A percentile compares a stretch with the other conserved stretches of the same genome.
Conservation (phyloP, 2,329 filamentous ascomycete genomes). For the Aureobasidium mangrovei region DNA sequence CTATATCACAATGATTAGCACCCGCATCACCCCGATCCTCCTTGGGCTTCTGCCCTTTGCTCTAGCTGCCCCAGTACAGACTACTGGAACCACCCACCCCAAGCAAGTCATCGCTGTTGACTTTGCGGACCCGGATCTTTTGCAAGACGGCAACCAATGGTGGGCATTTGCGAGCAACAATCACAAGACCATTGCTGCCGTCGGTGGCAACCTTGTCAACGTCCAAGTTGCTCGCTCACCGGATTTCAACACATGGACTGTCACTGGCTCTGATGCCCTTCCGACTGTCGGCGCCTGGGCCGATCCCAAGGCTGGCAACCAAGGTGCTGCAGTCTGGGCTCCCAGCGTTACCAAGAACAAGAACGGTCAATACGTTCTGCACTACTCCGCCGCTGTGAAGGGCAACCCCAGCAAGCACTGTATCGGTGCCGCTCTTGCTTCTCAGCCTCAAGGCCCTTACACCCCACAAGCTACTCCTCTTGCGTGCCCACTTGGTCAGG, state of each 20-base stretch:
- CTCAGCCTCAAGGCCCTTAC: slow-evolving; percentile 22
- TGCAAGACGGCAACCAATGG: slow-evolving; percentile 26
- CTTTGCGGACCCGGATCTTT: slow-evolving; percentile 32
- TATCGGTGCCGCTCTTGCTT: slow-evolving; percentile 21
- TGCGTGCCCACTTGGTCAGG: slow-evolving; percentile 21
- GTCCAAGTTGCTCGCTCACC: slow-evolving; percentile 28
- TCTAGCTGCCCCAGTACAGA: neutral
- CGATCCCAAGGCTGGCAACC: slow-evolving; percentile 18
- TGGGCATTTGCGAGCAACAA: slow-evolving; percentile 33
- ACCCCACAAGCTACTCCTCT: slow-evolving; percentile 20
- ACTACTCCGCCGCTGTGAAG: slow-evolving; percentile 23
- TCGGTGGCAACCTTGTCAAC: slow-evolving; percentile 24
- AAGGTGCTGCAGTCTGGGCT: slow-evolving; percentile 27
- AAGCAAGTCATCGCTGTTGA: slow-evolving; percentile 16
- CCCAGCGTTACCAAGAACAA: slow-evolving; percentile 25
- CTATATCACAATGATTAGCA: neutral
- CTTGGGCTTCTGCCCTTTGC: neutral
- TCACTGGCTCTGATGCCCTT: slow-evolving; percentile 26
- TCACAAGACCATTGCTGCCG: slow-evolving; percentile 21
- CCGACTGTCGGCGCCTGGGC: slow-evolving; percentile 25
- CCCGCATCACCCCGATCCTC: neutral
- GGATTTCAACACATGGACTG: slow-evolving; percentile 28
- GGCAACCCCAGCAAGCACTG: slow-evolving; percentile 21
- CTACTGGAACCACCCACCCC: slow-evolving; percentile 4
- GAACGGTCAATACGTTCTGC: slow-evolving; percentile 23